Conservation (phyloP, 345 rosid genomes). For the Linum trigynum region DNA sequence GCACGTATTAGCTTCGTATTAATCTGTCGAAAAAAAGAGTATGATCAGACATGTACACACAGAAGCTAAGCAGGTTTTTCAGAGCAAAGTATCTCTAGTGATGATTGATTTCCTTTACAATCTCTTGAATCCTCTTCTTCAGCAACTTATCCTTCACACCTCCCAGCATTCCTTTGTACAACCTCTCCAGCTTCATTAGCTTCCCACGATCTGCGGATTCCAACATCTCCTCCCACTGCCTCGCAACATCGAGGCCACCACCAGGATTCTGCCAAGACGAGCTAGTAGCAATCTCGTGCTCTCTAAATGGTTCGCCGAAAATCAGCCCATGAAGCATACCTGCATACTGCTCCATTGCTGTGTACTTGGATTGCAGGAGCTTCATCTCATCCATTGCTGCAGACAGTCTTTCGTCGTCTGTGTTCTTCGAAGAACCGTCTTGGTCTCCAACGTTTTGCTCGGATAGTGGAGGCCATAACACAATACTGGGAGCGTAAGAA, state of each 20-base stretch:
- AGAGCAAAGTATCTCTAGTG: too few relatives aligned
- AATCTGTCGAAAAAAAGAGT: too few relatives aligned
- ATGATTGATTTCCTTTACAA: conserved; percentile 36
- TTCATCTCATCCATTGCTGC: conserved; percentile 57
- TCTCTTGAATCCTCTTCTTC: conserved; percentile 75
- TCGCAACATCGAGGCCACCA: conserved; percentile 42
- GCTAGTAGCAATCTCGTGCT: conserved; percentile 48
- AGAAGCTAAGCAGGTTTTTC: too few relatives aligned
- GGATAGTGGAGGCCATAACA: conserved; percentile 55
- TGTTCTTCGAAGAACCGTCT: conserved; percentile 14
- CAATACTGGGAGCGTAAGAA: conserved; percentile 37
- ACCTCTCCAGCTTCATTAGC: conserved; percentile 66
- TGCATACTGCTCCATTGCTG: conserved; percentile 60
- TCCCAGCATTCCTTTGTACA: conserved; percentile 59
- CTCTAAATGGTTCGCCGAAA: conserved; percentile 65
- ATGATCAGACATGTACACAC: too few relatives aligned
- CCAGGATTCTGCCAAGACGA: conserved; percentile 35
- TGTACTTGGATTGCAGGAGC: conserved; percentile 51
- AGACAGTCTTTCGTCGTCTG: conserved; percentile 35
- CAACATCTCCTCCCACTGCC: conserved; percentile 75
- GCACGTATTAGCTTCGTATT: too few relatives aligned
- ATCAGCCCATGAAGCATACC: conserved; percentile 75
- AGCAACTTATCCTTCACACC: conserved; percentile 77
- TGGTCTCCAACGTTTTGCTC: conserved; percentile 20
- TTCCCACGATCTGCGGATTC: conserved; percentile 57